phyloP scores from a whole-genome alignment of 2,329 filamentous ascomycete species.

The Penicillium hordei region DNA sequence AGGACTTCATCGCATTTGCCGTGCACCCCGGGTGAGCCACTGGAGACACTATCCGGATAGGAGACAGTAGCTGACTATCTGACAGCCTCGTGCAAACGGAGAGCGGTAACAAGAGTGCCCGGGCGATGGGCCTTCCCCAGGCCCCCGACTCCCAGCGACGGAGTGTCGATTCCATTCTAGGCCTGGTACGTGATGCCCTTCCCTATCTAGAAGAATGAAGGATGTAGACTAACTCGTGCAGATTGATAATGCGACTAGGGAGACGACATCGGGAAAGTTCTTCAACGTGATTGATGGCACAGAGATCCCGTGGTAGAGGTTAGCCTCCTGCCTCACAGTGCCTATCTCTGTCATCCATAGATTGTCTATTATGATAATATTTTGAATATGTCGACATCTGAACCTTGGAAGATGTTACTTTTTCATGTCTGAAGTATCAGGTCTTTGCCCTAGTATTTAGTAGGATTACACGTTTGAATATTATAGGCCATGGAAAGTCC shows the following conservation, averaged over 20 bases:
- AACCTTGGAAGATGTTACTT: no score
- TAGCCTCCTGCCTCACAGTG: not conserved
- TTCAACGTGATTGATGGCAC: not conserved
- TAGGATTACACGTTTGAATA: no score
- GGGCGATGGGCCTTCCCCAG: not conserved
- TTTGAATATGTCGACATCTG: no score
- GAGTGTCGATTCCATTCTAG: not conserved
- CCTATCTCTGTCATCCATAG: not conserved
- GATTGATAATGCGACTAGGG: not conserved
- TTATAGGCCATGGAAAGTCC: no score
- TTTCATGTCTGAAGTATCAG: no score
- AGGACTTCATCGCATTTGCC: not conserved
- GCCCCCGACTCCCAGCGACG: not conserved
- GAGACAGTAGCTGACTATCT: not conserved
- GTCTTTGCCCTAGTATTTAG: no score
- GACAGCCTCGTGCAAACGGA: not conserved
- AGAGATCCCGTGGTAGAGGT: not conserved
- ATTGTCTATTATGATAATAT: not conserved
- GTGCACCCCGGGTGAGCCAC: not conserved
- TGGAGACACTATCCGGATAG: not conserved
- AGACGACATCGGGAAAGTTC: not conserved
- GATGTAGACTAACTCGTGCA: not conserved
- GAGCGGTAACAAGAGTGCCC: not conserved
- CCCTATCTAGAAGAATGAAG: not conserved
- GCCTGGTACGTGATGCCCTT: not conserved